Percentiles rank a stretch among this genome's conserved stretches.
Evolutionary conservation across 768 basidiomycete species (phyloP).

Genomic region (Gymnopilus junonius): DNA sequence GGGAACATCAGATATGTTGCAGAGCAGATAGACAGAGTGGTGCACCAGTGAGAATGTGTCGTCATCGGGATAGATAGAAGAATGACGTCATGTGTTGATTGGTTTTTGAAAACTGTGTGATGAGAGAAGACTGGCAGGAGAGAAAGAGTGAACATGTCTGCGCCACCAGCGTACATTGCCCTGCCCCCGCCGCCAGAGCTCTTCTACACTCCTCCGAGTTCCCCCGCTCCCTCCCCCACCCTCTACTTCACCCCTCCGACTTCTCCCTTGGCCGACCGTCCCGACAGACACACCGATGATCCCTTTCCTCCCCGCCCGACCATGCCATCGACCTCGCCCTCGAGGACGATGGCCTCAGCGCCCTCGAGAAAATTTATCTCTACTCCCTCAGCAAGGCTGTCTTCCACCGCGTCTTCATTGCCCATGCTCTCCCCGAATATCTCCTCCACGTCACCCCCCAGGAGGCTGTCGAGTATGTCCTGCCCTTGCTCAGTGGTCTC

Average conservation of each 20-base stretch:
- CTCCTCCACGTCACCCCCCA: constrained; percentile 77
- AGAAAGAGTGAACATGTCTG: constrained; percentile 20
- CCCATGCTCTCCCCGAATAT: constrained; percentile 80
- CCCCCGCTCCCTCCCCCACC: constrained; percentile 40
- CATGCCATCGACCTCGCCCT: constrained; percentile 44
- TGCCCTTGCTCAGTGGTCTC: constrained; percentile 85
- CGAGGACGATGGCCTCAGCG: constrained; percentile 82
- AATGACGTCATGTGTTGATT: constrained; percentile 41
- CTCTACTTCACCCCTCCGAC: constrained; percentile 26
- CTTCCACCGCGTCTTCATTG: constrained; percentile 76
- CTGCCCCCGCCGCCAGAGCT: constrained; percentile 41
- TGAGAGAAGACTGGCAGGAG: not conserved
- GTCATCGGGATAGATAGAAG: constrained; percentile 27
- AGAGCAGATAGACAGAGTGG: constrained; percentile 66
- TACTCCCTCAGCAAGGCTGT: constrained; percentile 77
- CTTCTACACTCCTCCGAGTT: constrained; percentile 35
- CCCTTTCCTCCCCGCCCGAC: constrained; percentile 30
- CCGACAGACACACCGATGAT: constrained; percentile 27
- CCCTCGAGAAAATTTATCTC: constrained; percentile 92
- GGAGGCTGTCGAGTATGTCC: constrained; percentile 92
- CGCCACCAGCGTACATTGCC: constrained; percentile 34
- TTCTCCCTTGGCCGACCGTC: constrained; percentile 21
- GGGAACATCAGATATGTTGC: constrained; percentile 82
- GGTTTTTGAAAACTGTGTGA: constrained; percentile 26
- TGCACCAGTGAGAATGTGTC: constrained; percentile 47